Evolutionary conservation across 768 basidiomycete genomes (phyloP).

Genomic region (Auricularia heimuer): DNA sequence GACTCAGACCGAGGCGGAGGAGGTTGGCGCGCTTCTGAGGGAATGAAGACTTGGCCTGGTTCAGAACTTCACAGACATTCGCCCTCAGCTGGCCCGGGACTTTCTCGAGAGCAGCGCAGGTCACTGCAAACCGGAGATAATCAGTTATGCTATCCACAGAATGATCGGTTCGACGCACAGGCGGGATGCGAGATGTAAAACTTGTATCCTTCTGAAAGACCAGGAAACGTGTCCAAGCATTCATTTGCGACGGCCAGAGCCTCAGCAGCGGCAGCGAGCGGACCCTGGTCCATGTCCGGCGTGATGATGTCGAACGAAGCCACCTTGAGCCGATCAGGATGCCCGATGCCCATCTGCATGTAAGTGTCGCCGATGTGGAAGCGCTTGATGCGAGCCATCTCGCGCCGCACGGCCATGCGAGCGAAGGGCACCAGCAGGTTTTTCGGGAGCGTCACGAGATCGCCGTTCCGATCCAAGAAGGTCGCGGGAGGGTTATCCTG

Average conservation of each 20-base stretch:
- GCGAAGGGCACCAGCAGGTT: slow-evolving; percentile 70
- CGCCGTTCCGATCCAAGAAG: slow-evolving; percentile 73
- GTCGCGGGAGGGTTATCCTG: slow-evolving; percentile 58
- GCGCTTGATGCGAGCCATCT: slow-evolving; percentile 65
- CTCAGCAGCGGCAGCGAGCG: slow-evolving; percentile 65
- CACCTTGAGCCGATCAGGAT: slow-evolving; percentile 62
- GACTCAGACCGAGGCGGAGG: neutral
- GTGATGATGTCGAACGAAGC: slow-evolving; percentile 81
- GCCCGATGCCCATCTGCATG: slow-evolving; percentile 62
- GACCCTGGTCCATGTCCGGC: slow-evolving; percentile 53
- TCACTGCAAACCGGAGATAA: slow-evolving; percentile 35
- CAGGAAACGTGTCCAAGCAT: slow-evolving; percentile 59
- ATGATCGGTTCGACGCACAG: slow-evolving; percentile 34
- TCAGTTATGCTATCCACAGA: slow-evolving; percentile 6
- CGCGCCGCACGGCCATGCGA: slow-evolving; percentile 63
- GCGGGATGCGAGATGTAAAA: slow-evolving; percentile 71
- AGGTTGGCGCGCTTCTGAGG: slow-evolving; percentile 62
- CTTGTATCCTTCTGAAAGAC: slow-evolving; percentile 55
- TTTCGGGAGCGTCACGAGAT: slow-evolving; percentile 62
- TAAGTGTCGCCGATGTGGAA: slow-evolving; percentile 72
- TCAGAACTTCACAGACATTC: slow-evolving; percentile 55
- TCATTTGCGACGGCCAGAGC: slow-evolving; percentile 58
- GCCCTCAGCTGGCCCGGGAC: slow-evolving; percentile 47
- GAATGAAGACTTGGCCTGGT: slow-evolving; percentile 50
- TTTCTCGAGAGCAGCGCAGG: slow-evolving; percentile 51